phyloP scores from a whole-genome alignment of 441 rosid genomes.

The Gossypium schwendimanii region DNA sequence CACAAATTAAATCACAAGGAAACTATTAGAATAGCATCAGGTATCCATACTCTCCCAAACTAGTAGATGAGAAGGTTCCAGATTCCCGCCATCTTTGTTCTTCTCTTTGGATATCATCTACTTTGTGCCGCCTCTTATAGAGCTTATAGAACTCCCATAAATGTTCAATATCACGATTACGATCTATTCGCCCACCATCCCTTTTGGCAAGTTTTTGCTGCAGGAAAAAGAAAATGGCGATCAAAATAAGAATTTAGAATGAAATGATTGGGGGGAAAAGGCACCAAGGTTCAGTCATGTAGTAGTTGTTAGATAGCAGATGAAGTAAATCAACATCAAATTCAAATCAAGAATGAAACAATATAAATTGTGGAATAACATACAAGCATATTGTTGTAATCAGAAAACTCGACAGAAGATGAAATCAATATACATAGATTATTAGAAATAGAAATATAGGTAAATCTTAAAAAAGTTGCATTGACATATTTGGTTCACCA shows the following conservation, averaged over 20 bases:
- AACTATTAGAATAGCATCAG: conserved; percentile 15
- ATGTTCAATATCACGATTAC: conserved; percentile 75
- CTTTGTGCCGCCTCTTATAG: conserved; percentile 69
- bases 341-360: not conserved
- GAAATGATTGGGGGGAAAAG: not conserved
- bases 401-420: not conserved
- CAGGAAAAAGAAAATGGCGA: conserved; percentile 20
- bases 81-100: conserved; percentile 80
- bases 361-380: not conserved
- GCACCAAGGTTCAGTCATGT: not conserved
- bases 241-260: not conserved
- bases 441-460: not conserved
- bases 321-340: not conserved
- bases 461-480: not conserved
- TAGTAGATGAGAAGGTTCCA: conserved; percentile 65
- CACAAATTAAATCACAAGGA: conserved; percentile 12
- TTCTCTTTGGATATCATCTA: conserved; percentile 86
- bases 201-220: conserved; percentile 97
- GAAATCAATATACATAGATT: not conserved
- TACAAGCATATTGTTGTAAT: not conserved
- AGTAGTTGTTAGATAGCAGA: not conserved
- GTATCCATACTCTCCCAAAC: conserved; percentile 72
- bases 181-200: conserved; percentile 76
- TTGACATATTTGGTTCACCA: not conserved
- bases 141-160: conserved; percentile 78